These are phyloP conservation scores for Lactifluus subvellereus DNA, from an alignment of 768 basidiomycete species.

Conservation along the genomic window DNA sequence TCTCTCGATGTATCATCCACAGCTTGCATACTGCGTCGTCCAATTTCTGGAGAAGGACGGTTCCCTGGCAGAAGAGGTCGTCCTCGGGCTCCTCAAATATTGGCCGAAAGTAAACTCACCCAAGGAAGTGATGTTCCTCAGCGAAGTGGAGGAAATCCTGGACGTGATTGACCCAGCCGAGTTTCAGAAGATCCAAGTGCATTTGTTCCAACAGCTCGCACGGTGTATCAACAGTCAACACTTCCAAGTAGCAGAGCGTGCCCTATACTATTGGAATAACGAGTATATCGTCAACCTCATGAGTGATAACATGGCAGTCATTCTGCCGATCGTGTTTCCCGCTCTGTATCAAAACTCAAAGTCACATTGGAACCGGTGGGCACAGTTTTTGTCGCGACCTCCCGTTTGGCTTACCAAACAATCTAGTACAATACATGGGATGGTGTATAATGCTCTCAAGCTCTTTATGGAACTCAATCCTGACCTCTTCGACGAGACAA, in stretches of 20 bases:
- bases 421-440: constrained; percentile 90
- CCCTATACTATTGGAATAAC: constrained; percentile 98
- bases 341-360: constrained; percentile 93
- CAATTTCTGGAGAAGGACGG: constrained; percentile 98
- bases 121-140: constrained; percentile 99
- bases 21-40: constrained; percentile 97
- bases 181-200: constrained; percentile 92
- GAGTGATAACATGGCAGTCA: constrained; percentile 85
- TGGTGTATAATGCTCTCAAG: constrained; percentile 98
- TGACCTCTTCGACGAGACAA: constrained; percentile 87
- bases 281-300: constrained; percentile 99
- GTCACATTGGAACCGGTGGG: constrained; percentile 97
- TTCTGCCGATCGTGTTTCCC: constrained; percentile 96
- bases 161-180: constrained; percentile 97
- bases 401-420: constrained; percentile 7
- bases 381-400: constrained; percentile 8
- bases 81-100: constrained; percentile 90
- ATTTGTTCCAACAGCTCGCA: constrained; percentile 89
- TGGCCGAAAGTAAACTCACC: constrained; percentile 99
- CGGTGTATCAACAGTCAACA: constrained; percentile 99
- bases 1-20: constrained; percentile 98
- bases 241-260: constrained; percentile 98
- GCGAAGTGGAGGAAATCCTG: constrained; percentile 97
- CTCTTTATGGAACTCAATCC: constrained; percentile 99
- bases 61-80: constrained; percentile 87